A percentile compares a stretch with the other conserved stretches of the same genome.
Conservation (phyloP, 169 alveolate species). For the Blepharisma undulans region DNA sequence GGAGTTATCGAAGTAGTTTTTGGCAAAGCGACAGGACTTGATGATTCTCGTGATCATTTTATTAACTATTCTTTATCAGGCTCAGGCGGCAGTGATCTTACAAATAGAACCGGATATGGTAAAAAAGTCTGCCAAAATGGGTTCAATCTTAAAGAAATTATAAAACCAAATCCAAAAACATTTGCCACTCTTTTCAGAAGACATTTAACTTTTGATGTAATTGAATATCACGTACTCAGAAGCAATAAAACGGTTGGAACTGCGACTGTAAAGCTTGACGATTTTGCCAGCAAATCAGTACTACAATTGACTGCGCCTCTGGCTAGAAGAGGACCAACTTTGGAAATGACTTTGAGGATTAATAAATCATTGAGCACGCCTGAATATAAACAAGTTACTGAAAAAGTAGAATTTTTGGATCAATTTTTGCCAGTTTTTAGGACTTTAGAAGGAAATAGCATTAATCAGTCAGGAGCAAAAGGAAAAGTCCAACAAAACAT, state of each 20-base stretch:
- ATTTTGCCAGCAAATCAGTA: background rate
- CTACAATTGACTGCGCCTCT: background rate
- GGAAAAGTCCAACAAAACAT: background rate
- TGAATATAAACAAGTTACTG: constrained; percentile 29
- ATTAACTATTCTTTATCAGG: background rate
- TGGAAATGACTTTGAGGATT: constrained; percentile 4
- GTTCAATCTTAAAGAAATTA: background rate
- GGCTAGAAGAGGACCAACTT: constrained; percentile 3
- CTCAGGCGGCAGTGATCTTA: background rate
- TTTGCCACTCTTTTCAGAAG: background rate
- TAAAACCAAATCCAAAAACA: background rate
- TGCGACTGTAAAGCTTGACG: background rate
- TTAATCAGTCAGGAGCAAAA: background rate
- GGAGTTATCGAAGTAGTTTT: background rate
- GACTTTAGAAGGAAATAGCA: background rate
- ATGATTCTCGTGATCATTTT: background rate
- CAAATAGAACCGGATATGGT: background rate
- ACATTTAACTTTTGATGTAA: constrained; percentile 7
- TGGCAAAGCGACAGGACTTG: constrained; percentile 11
- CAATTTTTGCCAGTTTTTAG: background rate
- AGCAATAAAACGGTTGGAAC: constrained; percentile 5
- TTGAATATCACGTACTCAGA: constrained; percentile 1
- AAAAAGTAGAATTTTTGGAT: constrained; percentile 16
- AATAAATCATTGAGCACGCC: background rate
- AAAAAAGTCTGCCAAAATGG: constrained; percentile 1